Conservation (phyloP, 257 asterid genomes). For the Thymus quinquecostatus region DNA sequence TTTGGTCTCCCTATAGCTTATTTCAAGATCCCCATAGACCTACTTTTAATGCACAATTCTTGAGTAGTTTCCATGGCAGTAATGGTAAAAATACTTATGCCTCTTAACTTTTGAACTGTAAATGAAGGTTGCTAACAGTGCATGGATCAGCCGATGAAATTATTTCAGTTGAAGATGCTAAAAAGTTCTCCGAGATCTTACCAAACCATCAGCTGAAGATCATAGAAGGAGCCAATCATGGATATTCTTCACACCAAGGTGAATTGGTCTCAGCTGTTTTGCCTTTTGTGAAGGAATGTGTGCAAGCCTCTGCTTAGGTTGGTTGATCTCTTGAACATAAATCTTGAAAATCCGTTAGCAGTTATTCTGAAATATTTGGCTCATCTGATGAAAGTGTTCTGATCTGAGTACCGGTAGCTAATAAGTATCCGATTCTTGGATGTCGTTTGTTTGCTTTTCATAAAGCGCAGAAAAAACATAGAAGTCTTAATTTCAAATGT, state of each 20-base stretch:
- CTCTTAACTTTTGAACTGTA: constrained; percentile 15
- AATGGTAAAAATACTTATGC: neutral
- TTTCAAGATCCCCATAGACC: neutral
- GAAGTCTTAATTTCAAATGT: neutral
- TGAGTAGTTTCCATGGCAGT: neutral
- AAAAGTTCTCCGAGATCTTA: constrained; percentile 63
- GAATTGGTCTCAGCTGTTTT: constrained; percentile 48
- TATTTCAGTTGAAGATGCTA: constrained; percentile 70
- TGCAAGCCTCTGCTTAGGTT: constrained; percentile 21
- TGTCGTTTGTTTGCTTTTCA: neutral
- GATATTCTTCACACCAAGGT: constrained; percentile 58
- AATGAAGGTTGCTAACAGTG: constrained; percentile 66
- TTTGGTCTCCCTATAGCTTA: neutral
- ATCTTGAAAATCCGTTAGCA: neutral
- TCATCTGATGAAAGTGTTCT: neutral
- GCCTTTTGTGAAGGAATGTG: constrained; percentile 66
- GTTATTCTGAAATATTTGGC: neutral
- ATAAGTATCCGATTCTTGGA: neutral
- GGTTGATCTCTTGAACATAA: neutral
- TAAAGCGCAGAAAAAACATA: neutral
- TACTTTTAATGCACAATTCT: neutral
- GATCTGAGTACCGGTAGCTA: neutral
- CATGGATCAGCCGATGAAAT: constrained; percentile 80
- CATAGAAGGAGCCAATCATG: constrained; percentile 70
- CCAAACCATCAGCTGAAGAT: constrained; percentile 61